phyloP scores from a whole-genome alignment of 2,329 filamentous ascomycete genomes.

The Cladosporium sp. region DNA sequence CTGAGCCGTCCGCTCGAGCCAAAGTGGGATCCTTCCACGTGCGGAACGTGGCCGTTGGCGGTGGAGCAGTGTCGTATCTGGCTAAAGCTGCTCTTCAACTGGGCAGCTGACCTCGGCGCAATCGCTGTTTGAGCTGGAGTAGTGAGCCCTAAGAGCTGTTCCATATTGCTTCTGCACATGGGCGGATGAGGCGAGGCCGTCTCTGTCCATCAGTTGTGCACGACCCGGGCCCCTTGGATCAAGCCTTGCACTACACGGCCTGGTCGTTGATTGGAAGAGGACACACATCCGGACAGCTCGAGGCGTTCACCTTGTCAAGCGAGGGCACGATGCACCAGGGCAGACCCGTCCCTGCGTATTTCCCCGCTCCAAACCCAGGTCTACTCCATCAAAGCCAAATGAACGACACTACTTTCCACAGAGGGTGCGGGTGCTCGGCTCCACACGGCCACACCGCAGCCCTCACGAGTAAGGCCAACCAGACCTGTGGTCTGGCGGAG shows the following conservation, averaged over 20 bases:
- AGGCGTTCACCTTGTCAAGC: constrained; percentile 3
- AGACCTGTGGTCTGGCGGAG: constrained; percentile 6
- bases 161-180: neutral
- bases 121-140: neutral
- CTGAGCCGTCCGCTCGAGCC: constrained; percentile 8
- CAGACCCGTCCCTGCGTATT: constrained; percentile 2
- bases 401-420: constrained; percentile 8
- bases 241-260: neutral
- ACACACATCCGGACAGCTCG: neutral
- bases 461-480: constrained; percentile 5
- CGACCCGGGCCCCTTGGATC: neutral
- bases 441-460: constrained; percentile 8
- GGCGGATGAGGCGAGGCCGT: neutral
- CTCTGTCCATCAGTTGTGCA: neutral
- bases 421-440: constrained; percentile 4
- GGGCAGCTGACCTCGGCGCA: constrained; percentile 3
- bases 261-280: constrained; percentile 1
- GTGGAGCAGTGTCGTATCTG: constrained; percentile 6
- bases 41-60: neutral
- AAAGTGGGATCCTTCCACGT: neutral
- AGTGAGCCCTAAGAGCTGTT: neutral
- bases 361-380: constrained; percentile 9
- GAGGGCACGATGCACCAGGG: constrained; percentile 5
- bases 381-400: constrained; percentile 5
- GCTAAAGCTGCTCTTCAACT: neutral